A percentile compares a stretch with the other conserved stretches of the same genome.
These are phyloP conservation scores for Trichoderma sp. DNA, from an alignment of 2,329 filamentous ascomycete species.

Conservation along the genomic window DNA sequence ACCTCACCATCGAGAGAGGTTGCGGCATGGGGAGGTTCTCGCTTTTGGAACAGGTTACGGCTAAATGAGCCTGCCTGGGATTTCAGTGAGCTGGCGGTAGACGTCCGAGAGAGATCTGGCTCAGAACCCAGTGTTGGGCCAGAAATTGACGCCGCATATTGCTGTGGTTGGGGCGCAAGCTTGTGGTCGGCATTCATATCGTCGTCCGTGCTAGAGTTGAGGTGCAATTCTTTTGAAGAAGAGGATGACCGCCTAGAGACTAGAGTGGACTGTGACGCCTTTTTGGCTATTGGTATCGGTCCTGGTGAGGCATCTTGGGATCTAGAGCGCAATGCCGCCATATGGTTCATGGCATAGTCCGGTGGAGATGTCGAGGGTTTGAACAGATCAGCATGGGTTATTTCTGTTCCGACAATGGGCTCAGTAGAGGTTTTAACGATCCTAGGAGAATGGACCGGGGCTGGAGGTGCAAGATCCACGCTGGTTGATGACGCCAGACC, in stretches of 20 bases:
- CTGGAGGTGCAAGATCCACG: constrained; percentile 45
- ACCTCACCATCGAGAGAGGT: constrained; percentile 35
- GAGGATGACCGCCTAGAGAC: constrained; percentile 40
- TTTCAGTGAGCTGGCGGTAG: constrained; percentile 38
- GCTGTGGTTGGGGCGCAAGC: constrained; percentile 28
- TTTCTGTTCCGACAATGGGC: constrained; percentile 65
- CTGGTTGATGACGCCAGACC: constrained; percentile 47
- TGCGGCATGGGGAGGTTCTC: constrained; percentile 39
- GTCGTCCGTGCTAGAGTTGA: constrained; percentile 38
- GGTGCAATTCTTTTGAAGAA: constrained; percentile 45
- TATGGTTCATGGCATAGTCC: constrained; percentile 60
- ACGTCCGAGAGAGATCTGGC: constrained; percentile 30
- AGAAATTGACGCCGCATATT: constrained; percentile 37
- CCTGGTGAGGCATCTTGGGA: constrained; percentile 55
- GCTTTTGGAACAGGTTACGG: constrained; percentile 41
- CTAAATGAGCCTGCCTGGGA: constrained; percentile 40
- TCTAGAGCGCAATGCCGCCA: constrained; percentile 65
- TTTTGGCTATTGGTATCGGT: constrained; percentile 36
- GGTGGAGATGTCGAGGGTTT: constrained; percentile 55
- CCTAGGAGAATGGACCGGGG: constrained; percentile 34
- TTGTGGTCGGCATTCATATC: not conserved
- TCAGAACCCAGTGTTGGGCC: constrained; percentile 30
- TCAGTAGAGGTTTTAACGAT: constrained; percentile 50
- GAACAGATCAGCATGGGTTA: constrained; percentile 62
- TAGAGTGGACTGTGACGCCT: constrained; percentile 30